These are phyloP conservation scores for Pseudofabraea citricarpa DNA, from an alignment of 2,329 filamentous ascomycete genomes.

Conservation along the genomic window DNA sequence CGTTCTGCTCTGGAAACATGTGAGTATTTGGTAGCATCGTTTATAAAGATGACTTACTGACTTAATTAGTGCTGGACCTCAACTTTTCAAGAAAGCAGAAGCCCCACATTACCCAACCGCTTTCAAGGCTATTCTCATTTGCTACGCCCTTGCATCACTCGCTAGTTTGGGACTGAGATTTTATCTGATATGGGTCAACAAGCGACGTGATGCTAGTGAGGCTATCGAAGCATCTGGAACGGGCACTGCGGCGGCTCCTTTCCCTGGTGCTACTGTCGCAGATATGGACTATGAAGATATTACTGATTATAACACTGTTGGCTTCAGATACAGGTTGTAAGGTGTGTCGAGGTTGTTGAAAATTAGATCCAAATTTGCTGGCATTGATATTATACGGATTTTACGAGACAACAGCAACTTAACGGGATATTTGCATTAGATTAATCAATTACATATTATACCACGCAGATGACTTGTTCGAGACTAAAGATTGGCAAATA, in stretches of 20 bases:
- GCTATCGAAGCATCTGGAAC: constrained; percentile 40
- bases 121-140: constrained; percentile 22
- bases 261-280: constrained; percentile 20
- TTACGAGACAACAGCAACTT: too few relatives aligned
- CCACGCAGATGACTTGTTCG: too few relatives aligned
- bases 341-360: background rate
- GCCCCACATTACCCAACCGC: constrained; percentile 19
- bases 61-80: constrained; percentile 6
- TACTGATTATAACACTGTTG: constrained; percentile 54
- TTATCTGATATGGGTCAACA: constrained; percentile 19
- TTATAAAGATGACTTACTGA: background rate
- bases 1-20: constrained; percentile 25
- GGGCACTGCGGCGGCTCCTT: constrained; percentile 34
- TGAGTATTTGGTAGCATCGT: too few relatives aligned
- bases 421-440: too few relatives aligned
- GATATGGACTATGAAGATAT: constrained; percentile 49
- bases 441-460: too few relatives aligned
- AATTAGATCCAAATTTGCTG: background rate
- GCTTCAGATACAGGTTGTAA: constrained; percentile 53
- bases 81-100: constrained; percentile 10
- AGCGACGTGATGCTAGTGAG: constrained; percentile 34
- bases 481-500: too few relatives aligned
- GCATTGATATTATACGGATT: background rate
- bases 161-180: constrained; percentile 15
- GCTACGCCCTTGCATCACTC: constrained; percentile 15